Evolutionary conservation across 345 rosid genomes (phyloP), one percentile per base, ranked within the genome.

Genomic region (Kandelia obovata): DNA sequence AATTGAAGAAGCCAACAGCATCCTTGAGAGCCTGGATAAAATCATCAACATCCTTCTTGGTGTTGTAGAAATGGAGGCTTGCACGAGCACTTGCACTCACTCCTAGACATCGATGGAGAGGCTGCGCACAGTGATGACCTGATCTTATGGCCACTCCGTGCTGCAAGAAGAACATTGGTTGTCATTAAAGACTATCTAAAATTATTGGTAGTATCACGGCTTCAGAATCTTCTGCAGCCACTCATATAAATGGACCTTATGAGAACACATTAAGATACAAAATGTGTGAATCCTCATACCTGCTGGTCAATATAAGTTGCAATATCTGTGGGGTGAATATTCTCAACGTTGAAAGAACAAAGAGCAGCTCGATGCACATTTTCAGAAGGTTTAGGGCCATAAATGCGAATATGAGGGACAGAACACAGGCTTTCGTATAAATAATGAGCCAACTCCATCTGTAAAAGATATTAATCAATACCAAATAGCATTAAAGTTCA

Each of bases 51-150:
- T 94, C 97, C 62, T 94, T 96, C 83, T 82, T 84, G 0, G 96
- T 89, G 76, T 94, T 94, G 83, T 94, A 91, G 75, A 94, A 89
- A 86, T 91, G 68, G 75, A 94, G 97, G 72, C 98, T 94, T 49
- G 97, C 97, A 1, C 97, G 91, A 0, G 98, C 98, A 53, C 95
- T 94, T 6, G 97, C 89, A 64, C 61, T 88, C 63, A 89, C 82
- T 57, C 98, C 97, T 69, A 94, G 80, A 70, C 82, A 71, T 63
- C 95, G 81, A 75, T 94, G 98, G 52, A 94, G 96, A 55, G 97
- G 97, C 76, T 91, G 98, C 1, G 98, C 91, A 20, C 98, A 94
- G 74, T 94, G 98, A 78, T 91, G 98, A 70, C 98, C 98, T 17
- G 97, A 88, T 84, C 98, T 86, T 76, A 92, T 85, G 5, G 98